Evolutionary conservation across 441 rosid species (phyloP).

Genomic region (Euphorbia celastroides): DNA sequence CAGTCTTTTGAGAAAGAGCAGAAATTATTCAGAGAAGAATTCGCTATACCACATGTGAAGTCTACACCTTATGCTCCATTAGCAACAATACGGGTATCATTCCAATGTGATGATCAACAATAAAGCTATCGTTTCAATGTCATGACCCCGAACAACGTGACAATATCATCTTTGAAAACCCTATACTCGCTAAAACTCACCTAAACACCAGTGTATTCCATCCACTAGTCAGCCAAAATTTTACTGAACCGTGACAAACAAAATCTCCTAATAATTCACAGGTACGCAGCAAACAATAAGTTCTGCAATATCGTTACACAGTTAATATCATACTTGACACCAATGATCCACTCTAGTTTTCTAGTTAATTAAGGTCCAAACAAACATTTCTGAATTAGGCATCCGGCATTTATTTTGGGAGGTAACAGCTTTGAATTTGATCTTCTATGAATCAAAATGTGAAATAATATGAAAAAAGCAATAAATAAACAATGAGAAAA

Average conservation of each 20-base stretch:
- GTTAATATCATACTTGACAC: no score
- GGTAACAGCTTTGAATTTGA: no score
- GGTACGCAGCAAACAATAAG: no score
- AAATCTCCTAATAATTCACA: no score
- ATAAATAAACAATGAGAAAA: no score
- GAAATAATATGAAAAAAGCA: no score
- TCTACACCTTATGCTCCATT: neutral
- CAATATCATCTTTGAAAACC: neutral
- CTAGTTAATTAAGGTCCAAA: no score
- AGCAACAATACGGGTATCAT: neutral
- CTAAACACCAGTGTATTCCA: neutral
- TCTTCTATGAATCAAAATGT: no score
- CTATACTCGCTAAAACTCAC: neutral
- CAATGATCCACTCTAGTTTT: no score
- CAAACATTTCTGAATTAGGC: no score
- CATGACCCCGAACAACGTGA: neutral
- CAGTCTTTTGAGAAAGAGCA: neutral
- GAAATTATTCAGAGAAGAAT: neutral
- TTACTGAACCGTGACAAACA: neutral
- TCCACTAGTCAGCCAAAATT: neutral
- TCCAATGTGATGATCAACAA: neutral
- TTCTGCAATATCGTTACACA: no score
- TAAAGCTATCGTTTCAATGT: neutral
- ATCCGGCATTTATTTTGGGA: no score
- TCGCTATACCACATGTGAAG: neutral